These are phyloP conservation scores for Periglandula ipomoeae DNA, from an alignment of 2,329 filamentous ascomycete genomes.

Conservation along the genomic window DNA sequence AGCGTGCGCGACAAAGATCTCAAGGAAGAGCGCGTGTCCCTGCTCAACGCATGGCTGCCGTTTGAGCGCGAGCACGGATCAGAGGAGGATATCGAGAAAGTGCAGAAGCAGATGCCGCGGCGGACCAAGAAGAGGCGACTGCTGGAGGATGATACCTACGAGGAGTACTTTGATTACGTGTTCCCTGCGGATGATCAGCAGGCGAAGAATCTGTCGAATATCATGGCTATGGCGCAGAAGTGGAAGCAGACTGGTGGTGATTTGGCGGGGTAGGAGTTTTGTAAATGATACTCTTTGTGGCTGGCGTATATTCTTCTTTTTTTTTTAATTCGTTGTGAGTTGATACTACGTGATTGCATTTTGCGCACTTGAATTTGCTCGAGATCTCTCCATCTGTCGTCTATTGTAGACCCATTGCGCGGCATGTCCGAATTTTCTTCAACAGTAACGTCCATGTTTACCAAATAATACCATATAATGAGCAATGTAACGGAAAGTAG, in stretches of 20 bases:
- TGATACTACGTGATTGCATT: too few species aligned
- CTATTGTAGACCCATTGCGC: too few species aligned
- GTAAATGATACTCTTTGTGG: background rate
- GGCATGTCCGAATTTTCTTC: too few species aligned
- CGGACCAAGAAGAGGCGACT: conserved; percentile 86
- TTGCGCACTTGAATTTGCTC: too few species aligned
- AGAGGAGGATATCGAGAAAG: conserved; percentile 64
- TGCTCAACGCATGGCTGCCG: conserved; percentile 85
- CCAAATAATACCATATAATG: too few species aligned
- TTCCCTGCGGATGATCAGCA: conserved; percentile 93
- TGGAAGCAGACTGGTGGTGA: conserved; percentile 61
- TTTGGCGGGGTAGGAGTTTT: conserved; percentile 18
- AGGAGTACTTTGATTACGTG: conserved; percentile 95
- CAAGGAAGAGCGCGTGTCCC: conserved; percentile 85
- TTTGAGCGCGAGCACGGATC: conserved; percentile 85
- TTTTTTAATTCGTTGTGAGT: too few species aligned
- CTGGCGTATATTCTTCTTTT: too few species aligned
- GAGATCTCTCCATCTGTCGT: too few species aligned
- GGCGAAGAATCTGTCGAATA: conserved; percentile 70
- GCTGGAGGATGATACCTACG: conserved; percentile 81
- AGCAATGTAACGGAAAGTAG: too few species aligned
- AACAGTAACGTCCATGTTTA: too few species aligned
- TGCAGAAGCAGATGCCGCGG: conserved; percentile 89
- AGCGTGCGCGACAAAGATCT: conserved; percentile 82
- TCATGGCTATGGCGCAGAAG: conserved; percentile 75